Base-by-base conservation (phyloP, 2,329 filamentous ascomycete species). In the Didymosphaeria variabile region DNA sequence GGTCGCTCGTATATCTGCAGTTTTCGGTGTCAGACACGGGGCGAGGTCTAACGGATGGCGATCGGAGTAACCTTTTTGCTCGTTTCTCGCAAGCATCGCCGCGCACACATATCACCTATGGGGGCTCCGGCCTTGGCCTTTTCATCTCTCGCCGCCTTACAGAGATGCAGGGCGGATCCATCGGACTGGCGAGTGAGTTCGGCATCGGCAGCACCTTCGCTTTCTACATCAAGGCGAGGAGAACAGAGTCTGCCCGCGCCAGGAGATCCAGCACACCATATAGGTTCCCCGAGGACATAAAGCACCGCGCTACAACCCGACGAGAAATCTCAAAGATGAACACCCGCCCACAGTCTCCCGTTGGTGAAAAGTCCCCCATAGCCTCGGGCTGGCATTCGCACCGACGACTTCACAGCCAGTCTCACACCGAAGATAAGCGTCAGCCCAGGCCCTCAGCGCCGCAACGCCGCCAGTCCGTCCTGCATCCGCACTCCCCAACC, bases 21-120 rank as follows among this genome's bases (percentile, higher is more conserved):
- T 73, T 79, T 38, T 71, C 71, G 1, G 77, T 81, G 2, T 57
- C 70, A 31, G 79, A 81, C 54, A 80, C 77, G 0, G 80, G 80
- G 1, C 69, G 75, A 12, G 80, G 80, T 1, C 67, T 82, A 31
- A 74, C 70, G 0, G 62, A 72, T 0, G 70, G 76, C 17, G 79
- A 81, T 46, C 77, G 76, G n/a, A 63, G 72, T 9, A 66, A 70
- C 1, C 65, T 77, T 13, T 77, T 77, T 42, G 62, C 68, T 9
- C 71, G 75, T 17, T 77, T 77, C 52, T 72, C 71, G 0, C 74
- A 72, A 55, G 69, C 73, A 23, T 72, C 70, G 9, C 74, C 75
- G 8, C 66, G 72, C 3, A 77, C 76, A 7, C 73, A 78, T 42
- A 73, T 76, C 23, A 70, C 77, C 8, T 82, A 82, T 47, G 79